phyloP scores from a whole-genome alignment of 768 basidiomycete species.

The Austroboletus eburneus region DNA sequence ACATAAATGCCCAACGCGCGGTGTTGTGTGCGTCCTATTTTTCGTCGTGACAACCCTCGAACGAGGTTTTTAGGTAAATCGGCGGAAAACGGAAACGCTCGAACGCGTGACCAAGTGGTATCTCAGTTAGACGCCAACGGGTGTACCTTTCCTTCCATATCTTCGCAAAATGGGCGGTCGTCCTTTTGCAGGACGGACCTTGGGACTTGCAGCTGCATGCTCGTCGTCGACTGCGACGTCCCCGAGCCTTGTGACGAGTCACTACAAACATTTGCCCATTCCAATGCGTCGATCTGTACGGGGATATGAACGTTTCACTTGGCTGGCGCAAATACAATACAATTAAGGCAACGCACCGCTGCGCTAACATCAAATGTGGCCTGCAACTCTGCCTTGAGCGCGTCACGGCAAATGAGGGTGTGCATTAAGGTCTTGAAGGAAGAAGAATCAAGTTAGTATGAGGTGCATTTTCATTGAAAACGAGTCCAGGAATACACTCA shows the following conservation, averaged over 20 bases:
- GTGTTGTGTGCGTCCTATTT: neutral
- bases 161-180: neutral
- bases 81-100: no score
- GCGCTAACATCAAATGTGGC: constrained; percentile 39
- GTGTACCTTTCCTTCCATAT: neutral
- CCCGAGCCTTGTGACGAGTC: neutral
- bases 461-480: no score
- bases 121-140: neutral
- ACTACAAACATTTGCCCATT: neutral
- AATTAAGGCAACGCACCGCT: neutral
- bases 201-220: constrained; percentile 1
- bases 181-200: neutral
- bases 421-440: neutral
- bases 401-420: neutral
- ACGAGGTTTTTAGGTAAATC: no score
- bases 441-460: no score
- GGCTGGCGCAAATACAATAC: no score
- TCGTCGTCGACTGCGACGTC: neutral
- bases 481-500: constrained; percentile 26
- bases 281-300: neutral
- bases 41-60: neutral
- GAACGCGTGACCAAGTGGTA: no score
- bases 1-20: no score
- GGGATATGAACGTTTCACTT: neutral
- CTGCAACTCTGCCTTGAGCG: constrained; percentile 41